Evolutionary conservation across 371 early-diverging fungal genomes (phyloP), one percentile per base, ranked within the genome.

Genomic region (Syncephalastrum monosporum): DNA sequence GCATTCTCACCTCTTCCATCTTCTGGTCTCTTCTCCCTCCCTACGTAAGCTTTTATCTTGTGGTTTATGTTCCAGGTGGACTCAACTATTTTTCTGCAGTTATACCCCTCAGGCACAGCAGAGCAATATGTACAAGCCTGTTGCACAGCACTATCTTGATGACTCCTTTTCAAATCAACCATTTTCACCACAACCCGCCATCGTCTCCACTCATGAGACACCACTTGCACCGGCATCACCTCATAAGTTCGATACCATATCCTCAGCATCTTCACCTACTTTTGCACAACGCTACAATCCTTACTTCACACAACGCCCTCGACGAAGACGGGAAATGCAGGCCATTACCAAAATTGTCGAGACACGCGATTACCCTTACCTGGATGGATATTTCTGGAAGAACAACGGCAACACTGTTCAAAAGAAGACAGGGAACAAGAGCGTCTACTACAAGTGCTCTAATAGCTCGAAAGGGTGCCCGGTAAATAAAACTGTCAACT

Each of bases 401-500:
- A 83, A 83, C 64, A 83, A 83, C 52, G 83, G 83, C n/a, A 83
- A 83, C 50, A 83, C 83, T 15, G 66, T 74, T 3, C 82, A 81
- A 41, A 80, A 81, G 58, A 83, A 83, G 71, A 85, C 83, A 6
- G 86, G 86, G 50, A 77, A 81, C 46, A 82, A 82, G 61, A 83
- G 84, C 56, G 74, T 81, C 21, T 83, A 83, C 57, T 83, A 78
- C 65, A 83, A 83, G 47, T 83, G 83, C 23, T 71, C 74, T 16
- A 77, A 77, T 47, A 74, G 77, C 23, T 67, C 60, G 8, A 53
- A 79, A 73, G 80, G 80, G 6, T 81, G 81, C 48, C 74, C 81
- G 45, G 86, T 86, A 2, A 86, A 86, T 62, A 86, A 86, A 60
- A 86, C 86, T 2, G 84, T 84, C 24, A 84, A 82, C 14, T 78